Evolutionary conservation across 139 green algal genomes (phyloP), one percentile per base, ranked within the genome.

Genomic region (Coccomyxa sp.): DNA sequence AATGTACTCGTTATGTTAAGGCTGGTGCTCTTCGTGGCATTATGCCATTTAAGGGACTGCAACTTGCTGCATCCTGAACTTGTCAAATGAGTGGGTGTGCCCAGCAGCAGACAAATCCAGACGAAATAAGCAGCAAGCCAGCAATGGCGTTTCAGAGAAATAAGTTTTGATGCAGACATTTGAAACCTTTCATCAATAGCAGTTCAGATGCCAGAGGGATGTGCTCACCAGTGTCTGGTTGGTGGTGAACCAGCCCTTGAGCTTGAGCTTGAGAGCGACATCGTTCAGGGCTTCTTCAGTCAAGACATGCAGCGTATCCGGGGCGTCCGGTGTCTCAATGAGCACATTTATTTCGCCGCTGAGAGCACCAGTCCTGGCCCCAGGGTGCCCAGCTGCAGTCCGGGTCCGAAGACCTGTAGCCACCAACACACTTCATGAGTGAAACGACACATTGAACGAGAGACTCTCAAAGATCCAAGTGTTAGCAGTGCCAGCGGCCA

Each of bases 231-330:
- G 21, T n/a, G 58, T 58, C 28, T 85, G 82, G 28, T 80, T 80
- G 13, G 45, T 51, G 38, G 38, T 85, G 82, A 81, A 85, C 68
- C 75, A 85, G 18, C 67, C 67, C 75, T 82, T 85, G 75, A 75
- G 32, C 28, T 58, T 28, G 13, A 85, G 75, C 45, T 59, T 58
- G 25, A 85, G 31, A 28, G 81, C 82, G n/a, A 85, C 68, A 25
- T 85, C 82, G 13, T 80, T 21, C 18, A 85, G 30, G 14, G 82
- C 78, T 23, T 85, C 75, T 25, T 23, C 45, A 12, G 32, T 16
- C 25, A 58, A 67, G 58, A 85, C 58, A 63, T 79, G 82, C 3
- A 85, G 57, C 63, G 18, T 11, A 25, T 71, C 63, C 21, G 63
- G 18, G 1, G 21, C 18, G 63, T 71, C 21, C 21, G 18, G 1